Conservation (phyloP, 352 stramenopile species). For the Peronosclerospora sorghi region DNA sequence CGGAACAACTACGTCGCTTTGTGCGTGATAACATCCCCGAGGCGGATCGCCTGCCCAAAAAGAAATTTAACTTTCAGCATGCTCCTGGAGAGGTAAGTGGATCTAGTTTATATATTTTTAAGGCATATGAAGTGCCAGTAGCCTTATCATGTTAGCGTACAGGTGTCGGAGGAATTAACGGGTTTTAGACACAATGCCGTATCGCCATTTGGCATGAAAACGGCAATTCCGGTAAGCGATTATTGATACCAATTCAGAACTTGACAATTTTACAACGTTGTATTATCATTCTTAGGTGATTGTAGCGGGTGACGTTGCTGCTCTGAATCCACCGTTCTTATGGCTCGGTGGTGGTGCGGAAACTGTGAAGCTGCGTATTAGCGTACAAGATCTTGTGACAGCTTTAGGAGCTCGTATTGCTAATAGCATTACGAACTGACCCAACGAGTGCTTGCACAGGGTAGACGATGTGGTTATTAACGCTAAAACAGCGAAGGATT, state of each 20-base stretch:
- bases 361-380: constrained; percentile 68
- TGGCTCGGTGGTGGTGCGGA: constrained; percentile 75
- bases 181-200: constrained; percentile 83
- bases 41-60: constrained; percentile 41
- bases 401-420: constrained; percentile 45
- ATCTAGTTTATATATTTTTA: background rate
- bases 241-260: background rate
- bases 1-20: constrained; percentile 74
- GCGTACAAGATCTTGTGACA: constrained; percentile 46
- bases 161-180: constrained; percentile 60
- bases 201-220: constrained; percentile 73
- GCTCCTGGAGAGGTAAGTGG: constrained; percentile 37
- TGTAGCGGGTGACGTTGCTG: constrained; percentile 42
- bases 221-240: constrained; percentile 35
- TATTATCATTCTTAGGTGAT: constrained; percentile 39
- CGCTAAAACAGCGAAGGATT: too few relatives aligned
- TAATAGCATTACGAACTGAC: constrained; percentile 48
- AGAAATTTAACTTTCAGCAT: constrained; percentile 85
- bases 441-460: too few relatives aligned
- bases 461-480: too few relatives aligned
- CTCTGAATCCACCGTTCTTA: constrained; percentile 43
- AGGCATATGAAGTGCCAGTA: background rate
- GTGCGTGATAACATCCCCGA: constrained; percentile 54
- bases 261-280: background rate
- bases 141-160: background rate